Evolutionary conservation across 2,329 filamentous ascomycete genomes (phyloP).

Genomic region (Neurospora crassa): DNA sequence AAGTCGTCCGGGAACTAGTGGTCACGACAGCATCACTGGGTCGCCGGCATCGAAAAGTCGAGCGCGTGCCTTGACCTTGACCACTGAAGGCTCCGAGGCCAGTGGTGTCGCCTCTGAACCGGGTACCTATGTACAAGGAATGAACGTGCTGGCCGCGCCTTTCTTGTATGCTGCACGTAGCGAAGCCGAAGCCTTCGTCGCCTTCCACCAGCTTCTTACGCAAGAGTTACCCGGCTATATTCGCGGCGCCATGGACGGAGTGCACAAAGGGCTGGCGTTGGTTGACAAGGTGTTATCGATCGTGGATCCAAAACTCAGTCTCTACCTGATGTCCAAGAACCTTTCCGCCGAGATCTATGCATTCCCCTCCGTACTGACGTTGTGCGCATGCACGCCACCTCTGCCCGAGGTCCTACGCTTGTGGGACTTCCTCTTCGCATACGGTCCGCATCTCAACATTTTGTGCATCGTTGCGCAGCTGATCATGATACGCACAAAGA

Average conservation of each 20-base stretch:
- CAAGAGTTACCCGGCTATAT: constrained; percentile 89
- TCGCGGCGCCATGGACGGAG: constrained; percentile 91
- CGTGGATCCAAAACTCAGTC: constrained; percentile 78
- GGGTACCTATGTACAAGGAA: constrained; percentile 92
- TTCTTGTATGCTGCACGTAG: constrained; percentile 92
- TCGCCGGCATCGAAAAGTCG: constrained; percentile 40
- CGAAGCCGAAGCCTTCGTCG: constrained; percentile 88
- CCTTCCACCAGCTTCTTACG: constrained; percentile 81
- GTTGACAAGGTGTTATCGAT: constrained; percentile 89
- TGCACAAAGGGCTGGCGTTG: constrained; percentile 81
- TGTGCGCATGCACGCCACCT: constrained; percentile 92
- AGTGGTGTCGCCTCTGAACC: constrained; percentile 48
- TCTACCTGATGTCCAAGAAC: constrained; percentile 75
- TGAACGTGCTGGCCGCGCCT: constrained; percentile 95
- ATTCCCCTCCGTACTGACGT: constrained; percentile 86
- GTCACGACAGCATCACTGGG: constrained; percentile 24
- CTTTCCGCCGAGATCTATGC: constrained; percentile 93
- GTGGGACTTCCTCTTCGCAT: constrained; percentile 97
- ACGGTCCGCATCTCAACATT: constrained; percentile 89
- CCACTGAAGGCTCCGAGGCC: constrained; percentile 54
- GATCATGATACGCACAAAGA: constrained; percentile 74
- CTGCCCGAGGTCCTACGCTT: constrained; percentile 84
- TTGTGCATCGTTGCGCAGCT: constrained; percentile 94
- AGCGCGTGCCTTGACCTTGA: constrained; percentile 48
- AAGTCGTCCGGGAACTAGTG: constrained; percentile 16